Percentiles rank a stretch among this genome's conserved stretches.
Evolutionary conservation across 2,329 filamentous ascomycete genomes (phyloP).

Genomic region (Colletotrichum incanum): DNA sequence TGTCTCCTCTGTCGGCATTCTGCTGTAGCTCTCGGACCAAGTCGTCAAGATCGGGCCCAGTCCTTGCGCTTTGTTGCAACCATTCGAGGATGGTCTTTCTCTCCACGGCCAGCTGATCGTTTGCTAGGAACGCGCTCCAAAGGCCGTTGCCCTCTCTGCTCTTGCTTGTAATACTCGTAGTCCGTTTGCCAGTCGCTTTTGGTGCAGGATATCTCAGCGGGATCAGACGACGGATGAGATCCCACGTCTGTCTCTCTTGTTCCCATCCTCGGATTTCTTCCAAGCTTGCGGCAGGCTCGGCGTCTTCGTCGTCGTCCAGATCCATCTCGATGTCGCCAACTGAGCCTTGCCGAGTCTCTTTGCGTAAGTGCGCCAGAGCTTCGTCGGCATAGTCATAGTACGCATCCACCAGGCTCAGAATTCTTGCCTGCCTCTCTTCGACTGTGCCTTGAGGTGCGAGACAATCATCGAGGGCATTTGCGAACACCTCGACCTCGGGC

Average conservation of each 20-base stretch:
- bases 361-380: constrained; percentile 60
- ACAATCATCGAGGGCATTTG: constrained; percentile 85
- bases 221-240: constrained; percentile 83
- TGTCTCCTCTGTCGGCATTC: constrained; percentile 83
- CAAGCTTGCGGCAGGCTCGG: constrained; percentile 59
- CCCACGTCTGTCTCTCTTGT: constrained; percentile 92
- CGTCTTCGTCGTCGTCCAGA: constrained; percentile 65
- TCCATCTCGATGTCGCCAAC: constrained; percentile 67
- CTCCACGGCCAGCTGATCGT: constrained; percentile 82
- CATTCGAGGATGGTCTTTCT: constrained; percentile 87
- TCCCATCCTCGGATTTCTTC: constrained; percentile 72
- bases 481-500: constrained; percentile 89
- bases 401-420: constrained; percentile 77
- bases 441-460: constrained; percentile 63
- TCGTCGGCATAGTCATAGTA: constrained; percentile 73
- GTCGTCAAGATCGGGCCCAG: constrained; percentile 80
- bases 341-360: constrained; percentile 51
- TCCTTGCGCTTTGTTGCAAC: constrained; percentile 84
- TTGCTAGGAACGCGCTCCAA: constrained; percentile 77
- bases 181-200: constrained; percentile 12
- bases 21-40: constrained; percentile 83
- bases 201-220: constrained; percentile 73
- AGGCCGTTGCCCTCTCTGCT: not conserved
- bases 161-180: not conserved
- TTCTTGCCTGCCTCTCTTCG: constrained; percentile 73